These are phyloP conservation scores for Bocquillonia castaneifolia DNA, from an alignment of 441 rosid species.

Conservation along the genomic window DNA sequence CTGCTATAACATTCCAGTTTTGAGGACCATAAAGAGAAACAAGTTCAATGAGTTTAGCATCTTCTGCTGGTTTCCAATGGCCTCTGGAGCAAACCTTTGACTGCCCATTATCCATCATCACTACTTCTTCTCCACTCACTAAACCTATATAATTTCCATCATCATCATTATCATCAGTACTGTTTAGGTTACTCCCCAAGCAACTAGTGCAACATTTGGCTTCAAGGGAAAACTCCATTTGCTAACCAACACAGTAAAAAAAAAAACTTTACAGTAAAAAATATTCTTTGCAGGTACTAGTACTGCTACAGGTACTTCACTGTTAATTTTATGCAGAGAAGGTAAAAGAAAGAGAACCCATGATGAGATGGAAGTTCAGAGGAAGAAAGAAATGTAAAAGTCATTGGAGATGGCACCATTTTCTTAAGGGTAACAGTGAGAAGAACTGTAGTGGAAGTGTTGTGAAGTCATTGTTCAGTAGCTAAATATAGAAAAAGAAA, in stretches of 20 bases:
- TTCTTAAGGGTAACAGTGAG: conserved; percentile 12
- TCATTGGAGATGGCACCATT: conserved; percentile 19
- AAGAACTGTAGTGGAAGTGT: conserved; percentile 28
- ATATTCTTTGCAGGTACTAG: conserved; percentile 12
- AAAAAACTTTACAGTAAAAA: conserved; percentile 6
- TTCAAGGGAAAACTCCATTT: conserved; percentile 24
- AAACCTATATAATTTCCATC: background rate
- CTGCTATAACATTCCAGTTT: conserved; percentile 78
- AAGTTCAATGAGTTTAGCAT: conserved; percentile 67
- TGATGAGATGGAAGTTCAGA: conserved; percentile 28
- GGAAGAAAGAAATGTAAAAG: conserved; percentile 19
- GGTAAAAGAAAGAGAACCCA: conserved; percentile 5
- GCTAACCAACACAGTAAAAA: background rate
- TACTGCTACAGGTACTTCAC: background rate
- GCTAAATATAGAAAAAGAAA: conserved; percentile 31
- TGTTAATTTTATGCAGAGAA: background rate
- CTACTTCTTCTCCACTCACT: conserved; percentile 7
- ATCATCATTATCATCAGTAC: background rate
- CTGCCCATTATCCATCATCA: conserved; percentile 22
- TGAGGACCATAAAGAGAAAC: conserved; percentile 73
- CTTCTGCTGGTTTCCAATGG: conserved; percentile 80
- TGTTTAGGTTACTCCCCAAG: conserved; percentile 10
- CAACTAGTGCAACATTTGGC: conserved; percentile 27
- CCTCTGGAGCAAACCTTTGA: conserved; percentile 57
- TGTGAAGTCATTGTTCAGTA: conserved; percentile 32